phyloP scores from a whole-genome alignment of 1,284 basidiomycete species.

The Rhodotorula sp. region DNA sequence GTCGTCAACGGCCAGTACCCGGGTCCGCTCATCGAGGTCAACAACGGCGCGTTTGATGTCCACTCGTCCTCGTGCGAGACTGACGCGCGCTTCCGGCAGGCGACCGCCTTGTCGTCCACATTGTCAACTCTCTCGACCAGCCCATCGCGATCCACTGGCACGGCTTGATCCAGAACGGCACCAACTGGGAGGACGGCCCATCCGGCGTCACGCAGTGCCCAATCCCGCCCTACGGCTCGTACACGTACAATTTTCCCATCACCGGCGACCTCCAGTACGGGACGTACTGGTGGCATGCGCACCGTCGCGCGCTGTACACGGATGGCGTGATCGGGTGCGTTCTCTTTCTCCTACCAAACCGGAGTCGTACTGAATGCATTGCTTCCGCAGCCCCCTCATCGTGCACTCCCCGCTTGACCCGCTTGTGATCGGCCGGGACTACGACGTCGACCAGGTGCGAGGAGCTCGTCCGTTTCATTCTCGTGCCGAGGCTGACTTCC shows the following conservation, averaged over 20 bases:
- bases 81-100: constrained; percentile 22
- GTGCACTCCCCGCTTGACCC: constrained; percentile 49
- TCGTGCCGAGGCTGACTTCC: no score
- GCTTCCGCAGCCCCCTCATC: constrained; percentile 35
- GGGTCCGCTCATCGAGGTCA: constrained; percentile 59
- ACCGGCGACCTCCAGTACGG: constrained; percentile 26
- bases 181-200: constrained; percentile 55
- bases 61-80: background rate
- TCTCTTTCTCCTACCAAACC: no score
- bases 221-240: constrained; percentile 56
- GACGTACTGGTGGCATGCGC: constrained; percentile 46
- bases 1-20: constrained; percentile 58
- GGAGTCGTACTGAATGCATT: no score
- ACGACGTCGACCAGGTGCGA: constrained; percentile 43
- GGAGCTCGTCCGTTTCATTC: background rate
- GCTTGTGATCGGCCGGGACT: constrained; percentile 46
- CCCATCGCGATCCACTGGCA: constrained; percentile 57
- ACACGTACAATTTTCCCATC: constrained; percentile 58
- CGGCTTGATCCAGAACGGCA: constrained; percentile 53
- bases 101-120: constrained; percentile 55
- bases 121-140: constrained; percentile 54
- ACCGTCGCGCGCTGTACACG: constrained; percentile 52
- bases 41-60: constrained; percentile 47
- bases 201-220: constrained; percentile 59
- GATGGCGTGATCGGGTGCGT: constrained; percentile 54